Base-by-base conservation (phyloP, 108 stramenopile genomes). In the Ochromonas danica region DNA sequence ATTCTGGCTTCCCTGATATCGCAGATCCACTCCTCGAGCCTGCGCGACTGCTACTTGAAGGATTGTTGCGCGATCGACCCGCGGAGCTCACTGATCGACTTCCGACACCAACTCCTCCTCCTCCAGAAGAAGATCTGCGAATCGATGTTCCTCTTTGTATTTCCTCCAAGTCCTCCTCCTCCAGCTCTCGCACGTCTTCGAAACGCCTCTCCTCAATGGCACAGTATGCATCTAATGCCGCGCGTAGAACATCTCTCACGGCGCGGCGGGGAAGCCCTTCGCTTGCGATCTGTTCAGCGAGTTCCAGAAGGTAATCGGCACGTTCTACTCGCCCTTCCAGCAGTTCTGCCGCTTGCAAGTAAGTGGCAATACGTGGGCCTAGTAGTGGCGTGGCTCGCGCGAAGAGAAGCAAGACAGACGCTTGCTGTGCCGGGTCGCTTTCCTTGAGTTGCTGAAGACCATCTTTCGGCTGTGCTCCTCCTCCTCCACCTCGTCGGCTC, bases 371-470 rank as follows among this genome's bases (percentile, higher is more conserved):
- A 14, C 33, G 10, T 22, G 36, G 14, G 22, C 14, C 40, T 17
- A 40, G 67, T 22, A 17, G 22, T 31, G 67, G 10, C 17, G 67
- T 31, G 40, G 39, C 10, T 10, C 67, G 67, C 67, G 67, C 67
- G 40, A 70, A 40, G 67, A 70, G 36, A 10, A 40, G 22, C 17
- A 40, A 22, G 39, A 70, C 67, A 10, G 10, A 31, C 40, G 67
- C 67, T 22, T 70, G 67, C 36, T 31, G 67, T 17, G 22, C 40
- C 36, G 67, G 67, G 67, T 70, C 67, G 40, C 40, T 70, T 22
- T 70, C 67, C 67, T 70, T 70, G 17, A 70, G 40, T 31, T 70
- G 36, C 40, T 70, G 67, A 10, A 70, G 36, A 10, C 67, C 67
- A 22, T 70, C 67, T 10, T 31, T 10, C 36, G 33, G 22, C 17